Evolutionary conservation across 441 rosid species (phyloP), one percentile per base, ranked within the genome.

Genomic region (Rhodomyrtus psidioides): DNA sequence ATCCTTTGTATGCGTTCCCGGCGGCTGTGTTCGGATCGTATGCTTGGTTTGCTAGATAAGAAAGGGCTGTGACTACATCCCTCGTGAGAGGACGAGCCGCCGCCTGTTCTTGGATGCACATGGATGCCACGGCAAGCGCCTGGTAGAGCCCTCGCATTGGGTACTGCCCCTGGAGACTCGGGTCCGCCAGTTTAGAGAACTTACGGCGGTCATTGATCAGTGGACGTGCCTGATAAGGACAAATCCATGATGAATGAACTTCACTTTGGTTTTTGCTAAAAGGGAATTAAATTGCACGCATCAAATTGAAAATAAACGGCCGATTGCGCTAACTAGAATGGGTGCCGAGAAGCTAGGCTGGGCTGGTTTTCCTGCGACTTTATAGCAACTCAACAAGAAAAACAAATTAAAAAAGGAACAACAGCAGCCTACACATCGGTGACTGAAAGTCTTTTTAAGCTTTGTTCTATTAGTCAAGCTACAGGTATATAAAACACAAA

Each of bases 81-180:
- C 96, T 97, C 8, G 96, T 96, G 24, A 95, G 94, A 51, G 99
- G 99, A 74, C 99, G 98, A 12, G 95, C 92, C 1, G 98, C 97
- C 39, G 99, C 99, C 91, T 97, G 95, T 83, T 97, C 99, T 89
- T 97, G 99, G 55, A 95, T 94, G 91, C 99, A 97, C 99, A 97
- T 95, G 34, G 99, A 97, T 81, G 98, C 99, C 87, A 97, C 99
- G 0, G 98, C 99, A 83, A 96, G 92, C 44, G 99, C 99, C 90
- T 95, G 99, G 89, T 95, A 96, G 26, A 97, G 93, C 60, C 98
- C 98, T 14, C 98, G 94, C 88, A 94, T 92, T 1, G 99, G 99
- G 89, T 89, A 97, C 58, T 92, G 92, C 12, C 98, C 98, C 87
- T 93, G 94, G 53, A 97, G 91, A 58, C 39, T 88, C 16, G 99